Evolutionary conservation across 768 basidiomycete genomes (phyloP), one percentile per base, ranked within the genome.

Genomic region (Pulveroboletus sp.): DNA sequence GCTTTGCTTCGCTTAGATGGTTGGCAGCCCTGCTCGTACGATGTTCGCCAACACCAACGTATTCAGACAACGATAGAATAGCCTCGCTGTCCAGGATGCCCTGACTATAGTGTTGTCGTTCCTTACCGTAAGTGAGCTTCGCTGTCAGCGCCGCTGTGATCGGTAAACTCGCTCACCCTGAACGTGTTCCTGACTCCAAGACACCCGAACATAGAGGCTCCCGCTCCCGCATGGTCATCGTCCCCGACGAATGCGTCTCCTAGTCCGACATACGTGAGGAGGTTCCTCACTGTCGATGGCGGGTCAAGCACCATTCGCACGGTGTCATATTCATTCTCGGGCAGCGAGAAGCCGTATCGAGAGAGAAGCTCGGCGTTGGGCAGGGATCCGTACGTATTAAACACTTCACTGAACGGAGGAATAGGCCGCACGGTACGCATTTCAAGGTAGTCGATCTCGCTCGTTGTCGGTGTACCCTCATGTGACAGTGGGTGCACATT

Each of bases 331-430:
- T 83, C 85, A 62, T 89, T 89, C 21, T 74, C 80, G 40, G 89
- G 83, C n/a, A 90, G 73, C 26, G 73, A 63, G 61, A 91, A 91
- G 0, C 89, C 89, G 64, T 90, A 90, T 54, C 77, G 80, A 14
- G 71, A 73, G 44, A 89, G 70, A 12, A 91, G 75, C 57, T 81
- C 69, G 1, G 86, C 79, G 60, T 89, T 90, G 15, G 73, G 71
- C 33, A 89, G 69, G 3, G 70, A 67, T n/a, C 83, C 82, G 60
- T 91, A 92, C 0, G 85, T 85, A 64, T 92, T 92, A 73, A 81
- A 90, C 18, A 89, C 71, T 50, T 91, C 81, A 9, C 71, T 69
- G 36, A 69, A 67, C 0, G 79, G 71, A 8, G 69, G 65, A 37
- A 89, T 74, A n/a, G 68, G 55, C 12, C 66, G 62, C 52, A 82